Evolutionary conservation across 2,329 filamentous ascomycete genomes (phyloP).

Genomic region (Penicillium brevicompactum): DNA sequence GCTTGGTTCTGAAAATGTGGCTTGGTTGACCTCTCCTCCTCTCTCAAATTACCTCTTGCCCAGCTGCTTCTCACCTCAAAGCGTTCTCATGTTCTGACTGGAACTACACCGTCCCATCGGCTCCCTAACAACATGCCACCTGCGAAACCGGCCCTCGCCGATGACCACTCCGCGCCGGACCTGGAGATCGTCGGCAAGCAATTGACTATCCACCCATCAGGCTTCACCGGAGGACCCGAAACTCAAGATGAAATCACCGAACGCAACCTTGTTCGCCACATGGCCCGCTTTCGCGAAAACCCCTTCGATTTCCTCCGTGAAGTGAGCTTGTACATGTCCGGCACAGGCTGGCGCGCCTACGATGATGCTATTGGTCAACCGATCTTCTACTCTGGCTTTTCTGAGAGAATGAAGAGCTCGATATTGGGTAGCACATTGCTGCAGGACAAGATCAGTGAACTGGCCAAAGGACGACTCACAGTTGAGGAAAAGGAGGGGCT

Average conservation of each 20-base stretch:
- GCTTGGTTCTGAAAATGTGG: slow-evolving; percentile 21
- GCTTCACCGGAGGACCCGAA: slow-evolving; percentile 51
- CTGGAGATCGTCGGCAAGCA: slow-evolving; percentile 74
- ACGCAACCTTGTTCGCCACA: slow-evolving; percentile 63
- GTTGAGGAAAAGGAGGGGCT: slow-evolving; percentile 77
- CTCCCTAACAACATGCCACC: slow-evolving; percentile 30
- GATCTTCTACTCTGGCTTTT: slow-evolving; percentile 90
- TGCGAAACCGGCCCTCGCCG: slow-evolving; percentile 30
- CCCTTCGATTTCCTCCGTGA: slow-evolving; percentile 84
- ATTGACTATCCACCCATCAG: slow-evolving; percentile 73
- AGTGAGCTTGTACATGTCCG: slow-evolving; percentile 88
- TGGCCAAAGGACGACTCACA: slow-evolving; percentile 73
- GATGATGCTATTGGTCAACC: slow-evolving; percentile 87
- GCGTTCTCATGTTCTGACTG: background rate
- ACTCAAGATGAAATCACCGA: slow-evolving; percentile 49
- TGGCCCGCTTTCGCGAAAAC: slow-evolving; percentile 79
- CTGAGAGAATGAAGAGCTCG: slow-evolving; percentile 80
- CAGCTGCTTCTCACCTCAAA: background rate
- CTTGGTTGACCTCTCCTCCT: background rate
- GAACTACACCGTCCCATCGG: slow-evolving; percentile 2
- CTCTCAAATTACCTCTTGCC: background rate
- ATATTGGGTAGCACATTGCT: slow-evolving; percentile 77
- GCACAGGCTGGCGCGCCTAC: slow-evolving; percentile 93
- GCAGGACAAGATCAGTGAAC: slow-evolving; percentile 70
- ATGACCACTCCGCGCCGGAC: slow-evolving; percentile 64